Conservation (phyloP, 345 rosid genomes). For the Limnanthes douglasii region DNA sequence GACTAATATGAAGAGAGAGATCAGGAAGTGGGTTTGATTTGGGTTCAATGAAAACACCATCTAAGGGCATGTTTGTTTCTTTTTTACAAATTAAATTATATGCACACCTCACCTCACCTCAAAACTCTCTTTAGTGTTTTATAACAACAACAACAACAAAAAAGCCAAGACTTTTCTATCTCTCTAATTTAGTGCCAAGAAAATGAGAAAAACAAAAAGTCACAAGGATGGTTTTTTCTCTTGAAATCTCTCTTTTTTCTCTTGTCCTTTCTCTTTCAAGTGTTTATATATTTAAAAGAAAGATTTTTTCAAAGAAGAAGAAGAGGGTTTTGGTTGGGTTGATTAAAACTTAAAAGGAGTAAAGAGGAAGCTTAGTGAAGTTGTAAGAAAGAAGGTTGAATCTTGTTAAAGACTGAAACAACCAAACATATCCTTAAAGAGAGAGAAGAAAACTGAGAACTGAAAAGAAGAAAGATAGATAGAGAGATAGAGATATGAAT, state of each 20-base stretch:
- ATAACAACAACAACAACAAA: no score
- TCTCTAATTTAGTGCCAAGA: no score
- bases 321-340: slow-evolving; percentile 19
- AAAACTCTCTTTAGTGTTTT: no score
- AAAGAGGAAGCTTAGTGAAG: slow-evolving; percentile 15
- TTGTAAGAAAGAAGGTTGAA: slow-evolving; percentile 10
- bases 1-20: slow-evolving; percentile 65
- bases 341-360: slow-evolving; percentile 15
- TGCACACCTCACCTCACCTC: no score
- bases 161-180: no score
- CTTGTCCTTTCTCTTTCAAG: no score
- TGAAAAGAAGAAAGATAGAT: neutral
- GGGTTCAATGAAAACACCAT: slow-evolving; percentile 38
- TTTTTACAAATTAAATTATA: slow-evolving; percentile 1
- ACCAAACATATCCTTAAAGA: slow-evolving; percentile 39
- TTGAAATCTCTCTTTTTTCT: no score
- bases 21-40: slow-evolving; percentile 40
- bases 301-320: slow-evolving; percentile 20
- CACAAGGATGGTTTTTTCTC: no score
- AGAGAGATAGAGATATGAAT: slow-evolving; percentile 11
- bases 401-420: slow-evolving; percentile 18
- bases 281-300: no score
- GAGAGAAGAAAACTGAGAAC: slow-evolving; percentile 11
- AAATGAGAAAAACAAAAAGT: slow-evolving; percentile 1
- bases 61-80: slow-evolving; percentile 24